A percentile compares a stretch with the other conserved stretches of the same genome.
These are phyloP conservation scores for Eremochloa ophiuroides DNA, from an alignment of 176 grass and related monocot genomes.

Conservation along the genomic window DNA sequence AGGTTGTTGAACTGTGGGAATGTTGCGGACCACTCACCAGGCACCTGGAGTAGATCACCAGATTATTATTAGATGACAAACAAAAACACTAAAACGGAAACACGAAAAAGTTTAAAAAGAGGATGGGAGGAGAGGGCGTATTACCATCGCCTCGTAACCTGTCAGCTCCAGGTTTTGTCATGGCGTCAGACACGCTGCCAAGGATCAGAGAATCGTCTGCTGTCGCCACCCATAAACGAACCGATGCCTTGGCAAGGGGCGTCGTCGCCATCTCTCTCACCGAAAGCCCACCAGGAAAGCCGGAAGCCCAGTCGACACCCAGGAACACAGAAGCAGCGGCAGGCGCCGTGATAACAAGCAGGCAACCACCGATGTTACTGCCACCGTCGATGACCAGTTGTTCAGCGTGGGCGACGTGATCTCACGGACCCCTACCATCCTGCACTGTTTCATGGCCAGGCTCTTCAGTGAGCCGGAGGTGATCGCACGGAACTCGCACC, in stretches of 20 bases:
- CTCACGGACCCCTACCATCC: accelerated
- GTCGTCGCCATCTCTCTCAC: neutral
- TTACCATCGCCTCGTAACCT: neutral
- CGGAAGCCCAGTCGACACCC: accelerated
- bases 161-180: neutral
- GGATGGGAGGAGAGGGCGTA: no score
- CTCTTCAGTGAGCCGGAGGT: neutral
- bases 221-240: neutral
- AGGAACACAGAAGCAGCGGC: neutral
- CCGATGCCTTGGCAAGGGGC: neutral
- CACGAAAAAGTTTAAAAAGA: no score
- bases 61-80: neutral
- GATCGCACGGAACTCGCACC: neutral
- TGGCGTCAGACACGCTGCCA: neutral
- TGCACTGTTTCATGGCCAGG: neutral
- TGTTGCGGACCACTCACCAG: neutral
- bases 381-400: neutral
- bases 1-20: neutral
- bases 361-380: neutral
- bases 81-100: neutral
- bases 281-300: neutral
- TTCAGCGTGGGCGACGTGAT: neutral
- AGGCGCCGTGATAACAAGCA: neutral
- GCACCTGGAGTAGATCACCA: neutral
- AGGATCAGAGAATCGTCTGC: neutral